Evolutionary conservation across 805 yeast species (phyloP).

Genomic region (Suhomyces sp.): DNA sequence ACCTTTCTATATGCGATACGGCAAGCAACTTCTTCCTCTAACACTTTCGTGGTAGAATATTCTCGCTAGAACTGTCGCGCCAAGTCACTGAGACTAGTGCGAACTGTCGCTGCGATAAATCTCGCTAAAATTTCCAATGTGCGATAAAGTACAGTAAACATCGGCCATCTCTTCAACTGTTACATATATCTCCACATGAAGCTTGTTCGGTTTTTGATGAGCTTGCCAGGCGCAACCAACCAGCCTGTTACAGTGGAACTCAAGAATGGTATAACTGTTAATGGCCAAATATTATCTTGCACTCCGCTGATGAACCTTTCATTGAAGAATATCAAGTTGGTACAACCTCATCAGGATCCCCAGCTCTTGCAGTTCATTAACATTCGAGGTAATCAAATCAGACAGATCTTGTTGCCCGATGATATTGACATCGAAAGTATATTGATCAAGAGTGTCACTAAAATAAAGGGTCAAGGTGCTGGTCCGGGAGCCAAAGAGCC

Average conservation of each 20-base stretch:
- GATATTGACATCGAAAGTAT: constrained; percentile 69
- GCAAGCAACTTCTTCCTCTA: not conserved
- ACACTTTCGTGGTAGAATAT: not conserved
- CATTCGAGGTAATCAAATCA: constrained; percentile 83
- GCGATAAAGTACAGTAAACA: not conserved
- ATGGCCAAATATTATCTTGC: constrained; percentile 82
- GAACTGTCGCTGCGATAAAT: not conserved
- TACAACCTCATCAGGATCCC: constrained; percentile 68
- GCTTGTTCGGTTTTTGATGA: constrained; percentile 76
- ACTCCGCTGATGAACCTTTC: constrained; percentile 90
- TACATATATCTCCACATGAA: constrained; percentile 43
- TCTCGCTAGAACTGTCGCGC: not conserved
- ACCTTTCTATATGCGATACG: not conserved
- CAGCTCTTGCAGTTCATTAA: constrained; percentile 72
- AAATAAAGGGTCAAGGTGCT: constrained; percentile 43
- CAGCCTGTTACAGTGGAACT: constrained; percentile 89
- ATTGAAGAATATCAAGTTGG: constrained; percentile 74
- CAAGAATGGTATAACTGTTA: constrained; percentile 83
- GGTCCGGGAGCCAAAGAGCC: constrained; percentile 32
- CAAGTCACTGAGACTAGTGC: not conserved
- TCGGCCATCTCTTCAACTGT: not conserved
- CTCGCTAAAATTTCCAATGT: not conserved
- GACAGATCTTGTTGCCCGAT: constrained; percentile 83
- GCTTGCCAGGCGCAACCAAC: constrained; percentile 57
- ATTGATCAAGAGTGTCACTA: constrained; percentile 50